These are phyloP conservation scores for Leccinellum albellum DNA, from an alignment of 768 basidiomycete species.

Conservation along the genomic window DNA sequence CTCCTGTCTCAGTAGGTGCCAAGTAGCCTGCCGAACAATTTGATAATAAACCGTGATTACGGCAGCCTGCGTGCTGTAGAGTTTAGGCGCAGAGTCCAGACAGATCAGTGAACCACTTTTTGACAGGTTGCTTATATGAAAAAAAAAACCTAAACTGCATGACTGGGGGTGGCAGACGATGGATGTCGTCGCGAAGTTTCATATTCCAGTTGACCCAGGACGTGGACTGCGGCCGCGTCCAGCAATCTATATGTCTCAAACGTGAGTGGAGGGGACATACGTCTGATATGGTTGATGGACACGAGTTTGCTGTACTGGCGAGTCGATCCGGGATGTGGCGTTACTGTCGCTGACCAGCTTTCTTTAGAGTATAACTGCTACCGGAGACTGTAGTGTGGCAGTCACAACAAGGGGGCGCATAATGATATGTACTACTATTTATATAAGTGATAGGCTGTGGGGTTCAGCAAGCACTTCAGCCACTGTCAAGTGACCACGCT, in stretches of 20 bases:
- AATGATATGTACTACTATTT: no score
- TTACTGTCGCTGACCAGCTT: no score
- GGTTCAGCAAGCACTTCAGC: background rate
- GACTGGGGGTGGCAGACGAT: background rate
- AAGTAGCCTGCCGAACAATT: background rate
- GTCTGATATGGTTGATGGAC: conserved; percentile 4
- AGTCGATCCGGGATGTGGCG: background rate
- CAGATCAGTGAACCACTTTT: background rate
- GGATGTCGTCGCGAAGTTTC: conserved; percentile 13
- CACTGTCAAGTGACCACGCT: background rate
- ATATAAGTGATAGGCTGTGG: background rate
- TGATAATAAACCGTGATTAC: background rate
- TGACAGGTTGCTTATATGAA: background rate
- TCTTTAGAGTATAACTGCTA: no score
- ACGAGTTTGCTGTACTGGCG: background rate
- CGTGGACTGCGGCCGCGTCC: background rate
- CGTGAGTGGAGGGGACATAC: background rate
- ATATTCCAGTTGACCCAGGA: conserved; percentile 2
- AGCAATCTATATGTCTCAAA: conserved; percentile 4
- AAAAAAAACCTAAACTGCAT: background rate
- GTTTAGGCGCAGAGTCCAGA: background rate
- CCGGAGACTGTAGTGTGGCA: background rate
- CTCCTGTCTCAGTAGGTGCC: conserved; percentile 7
- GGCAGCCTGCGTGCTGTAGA: background rate
- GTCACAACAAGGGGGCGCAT: background rate